Evolutionary conservation across 2,329 filamentous ascomycete genomes (phyloP).

Genomic region (Colletotrichum musicola): DNA sequence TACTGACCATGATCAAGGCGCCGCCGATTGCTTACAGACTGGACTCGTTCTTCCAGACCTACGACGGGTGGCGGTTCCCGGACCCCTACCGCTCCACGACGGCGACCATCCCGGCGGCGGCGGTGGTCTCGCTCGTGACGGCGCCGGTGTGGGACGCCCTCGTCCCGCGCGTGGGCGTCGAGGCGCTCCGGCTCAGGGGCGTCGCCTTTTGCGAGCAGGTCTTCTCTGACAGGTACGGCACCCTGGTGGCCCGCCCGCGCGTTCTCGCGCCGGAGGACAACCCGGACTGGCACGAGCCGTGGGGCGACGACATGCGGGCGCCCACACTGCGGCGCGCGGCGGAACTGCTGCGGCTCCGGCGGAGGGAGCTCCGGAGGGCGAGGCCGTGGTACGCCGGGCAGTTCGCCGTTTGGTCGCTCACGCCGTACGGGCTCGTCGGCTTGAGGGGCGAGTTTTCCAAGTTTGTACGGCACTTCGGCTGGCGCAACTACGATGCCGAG

Average conservation of each 20-base stretch:
- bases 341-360: neutral
- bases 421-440: constrained; percentile 3
- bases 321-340: neutral
- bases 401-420: constrained; percentile 8
- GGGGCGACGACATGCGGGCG: neutral
- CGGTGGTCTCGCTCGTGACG: too few relatives aligned
- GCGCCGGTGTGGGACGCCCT: too few relatives aligned
- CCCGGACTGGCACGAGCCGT: neutral
- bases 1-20: neutral
- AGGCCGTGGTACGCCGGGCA: constrained; percentile 15
- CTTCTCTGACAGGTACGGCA: too few relatives aligned
- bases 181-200: too few relatives aligned
- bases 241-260: too few relatives aligned
- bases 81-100: too few relatives aligned
- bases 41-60: too few relatives aligned
- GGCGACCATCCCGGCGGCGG: too few relatives aligned
- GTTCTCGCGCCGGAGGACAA: too few relatives aligned
- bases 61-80: too few relatives aligned
- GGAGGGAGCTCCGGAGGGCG: neutral
- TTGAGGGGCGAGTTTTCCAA: neutral
- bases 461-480: neutral
- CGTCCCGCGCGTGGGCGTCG: too few relatives aligned
- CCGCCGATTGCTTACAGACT: neutral
- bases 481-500: rapidly evolving
- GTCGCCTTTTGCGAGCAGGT: too few relatives aligned